Conservation (phyloP, 179 eudicot species). For the Beta macrorhiza region DNA sequence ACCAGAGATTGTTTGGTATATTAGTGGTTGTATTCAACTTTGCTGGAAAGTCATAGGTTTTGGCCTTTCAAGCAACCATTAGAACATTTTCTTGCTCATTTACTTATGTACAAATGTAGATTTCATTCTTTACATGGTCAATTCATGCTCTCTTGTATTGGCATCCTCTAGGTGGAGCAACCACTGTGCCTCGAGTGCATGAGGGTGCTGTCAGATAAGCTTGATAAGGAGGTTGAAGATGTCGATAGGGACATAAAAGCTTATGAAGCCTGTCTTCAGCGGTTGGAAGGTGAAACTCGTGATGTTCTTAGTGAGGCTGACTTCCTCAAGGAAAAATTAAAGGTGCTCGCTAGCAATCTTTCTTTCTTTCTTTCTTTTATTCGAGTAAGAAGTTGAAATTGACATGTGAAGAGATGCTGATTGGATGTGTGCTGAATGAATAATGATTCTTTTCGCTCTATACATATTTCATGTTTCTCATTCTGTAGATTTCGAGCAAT, state of each 20-base stretch:
- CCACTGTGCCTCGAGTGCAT: constrained; percentile 96
- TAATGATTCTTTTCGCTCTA: neutral
- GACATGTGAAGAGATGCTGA: neutral
- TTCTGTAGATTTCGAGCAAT: neutral
- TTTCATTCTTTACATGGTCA: neutral
- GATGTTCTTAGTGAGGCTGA: constrained; percentile 83
- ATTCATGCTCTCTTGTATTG: constrained; percentile 10
- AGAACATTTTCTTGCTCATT: neutral
- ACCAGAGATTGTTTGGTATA: neutral
- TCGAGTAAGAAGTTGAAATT: neutral
- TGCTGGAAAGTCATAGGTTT: neutral
- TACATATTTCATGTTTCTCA: neutral
- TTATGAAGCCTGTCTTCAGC: constrained; percentile 86
- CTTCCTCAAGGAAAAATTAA: constrained; percentile 82
- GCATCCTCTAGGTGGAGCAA: constrained; percentile 70
- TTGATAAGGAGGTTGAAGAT: constrained; percentile 97
- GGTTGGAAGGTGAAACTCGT: constrained; percentile 72
- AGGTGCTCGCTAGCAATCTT: constrained; percentile 44
- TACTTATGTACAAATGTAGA: neutral
- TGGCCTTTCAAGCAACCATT: neutral
- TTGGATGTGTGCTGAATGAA: neutral
- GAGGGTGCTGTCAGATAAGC: constrained; percentile 90
- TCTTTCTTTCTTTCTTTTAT: neutral
- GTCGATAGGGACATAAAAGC: constrained; percentile 79
- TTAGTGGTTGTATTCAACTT: too few relatives aligned